Conservation (phyloP, 2,329 filamentous ascomycete genomes). For the Dothideomycetes sp. region DNA sequence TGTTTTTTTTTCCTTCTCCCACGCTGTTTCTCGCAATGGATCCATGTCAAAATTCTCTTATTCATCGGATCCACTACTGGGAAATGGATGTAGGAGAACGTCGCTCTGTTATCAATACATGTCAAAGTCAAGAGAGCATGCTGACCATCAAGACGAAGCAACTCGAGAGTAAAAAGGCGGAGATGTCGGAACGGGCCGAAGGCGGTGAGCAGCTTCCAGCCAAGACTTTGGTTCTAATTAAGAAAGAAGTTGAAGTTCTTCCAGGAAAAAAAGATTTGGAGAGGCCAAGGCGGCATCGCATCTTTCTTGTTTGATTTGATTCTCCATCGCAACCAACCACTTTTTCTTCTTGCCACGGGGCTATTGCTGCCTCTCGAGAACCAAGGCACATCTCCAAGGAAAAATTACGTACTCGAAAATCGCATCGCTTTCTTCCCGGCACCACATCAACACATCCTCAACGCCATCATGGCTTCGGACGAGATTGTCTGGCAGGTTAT, state of each 20-base stretch:
- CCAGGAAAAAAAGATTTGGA: conserved; percentile 12
- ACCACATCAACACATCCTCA: not conserved
- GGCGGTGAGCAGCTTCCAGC: conserved; percentile 5
- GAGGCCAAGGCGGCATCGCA: not conserved
- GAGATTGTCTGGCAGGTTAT: conserved; percentile 98
- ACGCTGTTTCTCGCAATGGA: too few relatives aligned
- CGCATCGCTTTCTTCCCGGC: not conserved
- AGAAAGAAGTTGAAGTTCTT: conserved; percentile 3
- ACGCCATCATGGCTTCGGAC: conserved; percentile 65
- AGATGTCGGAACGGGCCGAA: not conserved
- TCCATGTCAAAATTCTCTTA: too few relatives aligned
- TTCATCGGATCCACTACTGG: too few relatives aligned
- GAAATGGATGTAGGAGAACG: too few relatives aligned
- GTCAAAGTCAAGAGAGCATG: too few relatives aligned
- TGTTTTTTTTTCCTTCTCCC: too few relatives aligned
- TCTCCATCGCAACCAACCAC: not conserved
- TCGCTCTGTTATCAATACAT: too few relatives aligned
- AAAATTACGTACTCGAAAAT: not conserved
- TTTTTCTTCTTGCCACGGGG: not conserved
- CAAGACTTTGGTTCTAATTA: conserved; percentile 2
- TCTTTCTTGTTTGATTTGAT: not conserved
- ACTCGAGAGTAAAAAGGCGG: not conserved
- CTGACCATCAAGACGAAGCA: conserved; percentile 9
- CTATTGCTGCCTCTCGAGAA: not conserved
- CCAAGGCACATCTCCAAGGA: not conserved